Conservation (phyloP, 768 basidiomycete species). For the Suillus bovinus region DNA sequence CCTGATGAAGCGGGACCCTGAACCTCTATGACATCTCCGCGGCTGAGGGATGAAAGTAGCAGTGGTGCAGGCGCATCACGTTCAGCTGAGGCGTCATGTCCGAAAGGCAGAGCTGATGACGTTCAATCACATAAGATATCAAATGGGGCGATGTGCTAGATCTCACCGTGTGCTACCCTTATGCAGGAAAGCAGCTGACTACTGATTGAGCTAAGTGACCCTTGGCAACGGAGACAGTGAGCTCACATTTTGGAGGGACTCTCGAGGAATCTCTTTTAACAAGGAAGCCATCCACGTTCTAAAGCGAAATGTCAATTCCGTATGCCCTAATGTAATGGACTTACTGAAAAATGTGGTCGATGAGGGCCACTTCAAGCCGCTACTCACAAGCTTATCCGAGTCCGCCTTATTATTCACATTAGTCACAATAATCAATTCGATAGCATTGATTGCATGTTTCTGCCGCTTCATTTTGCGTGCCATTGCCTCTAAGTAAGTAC, state of each 20-base stretch:
- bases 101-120: constrained; percentile 30
- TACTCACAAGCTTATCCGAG: too few relatives aligned
- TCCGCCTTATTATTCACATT: too few relatives aligned
- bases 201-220: constrained; percentile 11
- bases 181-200: constrained; percentile 46
- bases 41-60: constrained; percentile 33
- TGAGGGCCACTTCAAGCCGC: not conserved
- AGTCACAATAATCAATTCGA: too few relatives aligned
- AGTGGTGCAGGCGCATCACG: constrained; percentile 22
- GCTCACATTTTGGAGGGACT: constrained; percentile 38
- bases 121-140: constrained; percentile 4
- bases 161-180: constrained; percentile 38
- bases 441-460: too few relatives aligned
- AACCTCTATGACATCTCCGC: constrained; percentile 72
- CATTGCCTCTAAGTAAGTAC: too few relatives aligned
- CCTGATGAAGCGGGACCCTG: constrained; percentile 75
- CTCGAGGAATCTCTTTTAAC: constrained; percentile 34
- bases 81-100: constrained; percentile 33
- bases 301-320: not conserved
- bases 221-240: not conserved
- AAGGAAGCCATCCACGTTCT: not conserved
- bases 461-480: too few relatives aligned
- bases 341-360: not conserved
- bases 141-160: constrained; percentile 7
- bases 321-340: not conserved